phyloP scores from a whole-genome alignment of 805 yeast species.

The Metschnikowia chrysomelidarum region DNA sequence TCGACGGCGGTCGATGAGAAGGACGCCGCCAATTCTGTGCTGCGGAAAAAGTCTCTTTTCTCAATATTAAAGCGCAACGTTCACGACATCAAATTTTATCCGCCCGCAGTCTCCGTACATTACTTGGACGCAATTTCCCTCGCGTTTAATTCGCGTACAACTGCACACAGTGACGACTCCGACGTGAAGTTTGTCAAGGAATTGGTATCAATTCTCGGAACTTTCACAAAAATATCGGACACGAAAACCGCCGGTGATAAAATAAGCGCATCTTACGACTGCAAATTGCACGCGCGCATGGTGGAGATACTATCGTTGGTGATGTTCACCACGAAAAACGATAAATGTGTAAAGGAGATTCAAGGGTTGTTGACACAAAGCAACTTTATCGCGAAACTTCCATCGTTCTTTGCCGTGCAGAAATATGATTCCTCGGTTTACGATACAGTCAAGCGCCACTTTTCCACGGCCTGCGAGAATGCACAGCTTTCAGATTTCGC shows the following conservation, averaged over 20 bases:
- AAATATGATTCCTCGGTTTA: slow-evolving; percentile 49
- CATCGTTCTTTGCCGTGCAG: slow-evolving; percentile 38
- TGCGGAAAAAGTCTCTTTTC: slow-evolving; percentile 42
- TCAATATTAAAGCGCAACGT: slow-evolving; percentile 55
- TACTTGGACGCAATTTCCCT: slow-evolving; percentile 69
- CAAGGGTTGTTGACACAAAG: slow-evolving; percentile 38
- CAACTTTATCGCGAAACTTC: slow-evolving; percentile 31
- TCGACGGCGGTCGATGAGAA: slow-evolving; percentile 18
- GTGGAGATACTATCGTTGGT: slow-evolving; percentile 75
- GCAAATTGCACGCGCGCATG: slow-evolving; percentile 61
- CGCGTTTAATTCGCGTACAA: slow-evolving; percentile 78
- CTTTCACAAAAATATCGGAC: slow-evolving; percentile 10
- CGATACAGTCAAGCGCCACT: slow-evolving; percentile 42
- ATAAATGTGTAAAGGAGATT: slow-evolving; percentile 41
- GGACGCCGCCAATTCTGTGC: slow-evolving; percentile 15
- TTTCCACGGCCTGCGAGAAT: slow-evolving; percentile 48
- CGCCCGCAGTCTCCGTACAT: slow-evolving; percentile 62
- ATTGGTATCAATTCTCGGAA: slow-evolving; percentile 28
- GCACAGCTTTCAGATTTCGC: slow-evolving; percentile 51
- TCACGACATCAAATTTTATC: slow-evolving; percentile 49
- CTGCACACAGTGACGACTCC: slow-evolving; percentile 50
- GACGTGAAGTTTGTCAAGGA: slow-evolving; percentile 49
- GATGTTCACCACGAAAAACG: slow-evolving; percentile 55
- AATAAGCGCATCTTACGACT: slow-evolving; percentile 44
- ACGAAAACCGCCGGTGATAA: slow-evolving; percentile 6